Percentiles rank a stretch among this genome's conserved stretches.
Conservation (phyloP, 768 basidiomycete species). For the Mycena epipterygia region DNA sequence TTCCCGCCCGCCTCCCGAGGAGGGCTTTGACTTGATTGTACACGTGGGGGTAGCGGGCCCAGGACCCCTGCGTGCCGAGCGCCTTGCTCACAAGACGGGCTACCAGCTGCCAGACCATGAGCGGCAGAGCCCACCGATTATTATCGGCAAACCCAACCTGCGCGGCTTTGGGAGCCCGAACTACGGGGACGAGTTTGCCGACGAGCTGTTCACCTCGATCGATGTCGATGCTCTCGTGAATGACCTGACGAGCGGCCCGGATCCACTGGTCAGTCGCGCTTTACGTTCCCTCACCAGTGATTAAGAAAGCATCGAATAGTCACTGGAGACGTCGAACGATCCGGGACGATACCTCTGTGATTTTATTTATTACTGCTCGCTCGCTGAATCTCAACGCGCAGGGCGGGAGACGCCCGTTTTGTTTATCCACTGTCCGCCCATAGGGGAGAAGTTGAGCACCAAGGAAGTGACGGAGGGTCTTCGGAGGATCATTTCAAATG, state of each 20-base stretch:
- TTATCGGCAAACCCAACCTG: conserved; percentile 20
- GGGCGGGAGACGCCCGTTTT: conserved; percentile 65
- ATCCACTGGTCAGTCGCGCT: conserved; percentile 16
- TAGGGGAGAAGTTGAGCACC: conserved; percentile 54
- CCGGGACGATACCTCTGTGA: conserved; percentile 84
- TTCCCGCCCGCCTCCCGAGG: conserved; percentile 28
- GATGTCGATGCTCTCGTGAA: conserved; percentile 30
- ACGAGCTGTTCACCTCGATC: conserved; percentile 30
- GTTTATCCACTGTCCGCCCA: conserved; percentile 81
- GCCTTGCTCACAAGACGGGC: conserved; percentile 36
- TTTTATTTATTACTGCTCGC: conserved; percentile 82
- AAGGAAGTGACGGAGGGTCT: conserved; percentile 10
- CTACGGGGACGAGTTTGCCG: conserved; percentile 34
- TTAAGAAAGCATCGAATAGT: neutral
- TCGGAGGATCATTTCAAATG: conserved; percentile 3
- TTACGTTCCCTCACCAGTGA: neutral
- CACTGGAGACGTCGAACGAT: conserved; percentile 71
- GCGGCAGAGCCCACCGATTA: conserved; percentile 22
- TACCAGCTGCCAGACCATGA: conserved; percentile 32
- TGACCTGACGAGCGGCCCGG: conserved; percentile 28
- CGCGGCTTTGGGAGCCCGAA: conserved; percentile 26
- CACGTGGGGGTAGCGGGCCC: conserved; percentile 33
- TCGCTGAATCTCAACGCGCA: conserved; percentile 74
- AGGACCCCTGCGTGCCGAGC: conserved; percentile 24
- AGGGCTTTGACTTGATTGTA: conserved; percentile 32